Conservation (phyloP, 2,329 filamentous ascomycete species). For the Beauveria caledonica region DNA sequence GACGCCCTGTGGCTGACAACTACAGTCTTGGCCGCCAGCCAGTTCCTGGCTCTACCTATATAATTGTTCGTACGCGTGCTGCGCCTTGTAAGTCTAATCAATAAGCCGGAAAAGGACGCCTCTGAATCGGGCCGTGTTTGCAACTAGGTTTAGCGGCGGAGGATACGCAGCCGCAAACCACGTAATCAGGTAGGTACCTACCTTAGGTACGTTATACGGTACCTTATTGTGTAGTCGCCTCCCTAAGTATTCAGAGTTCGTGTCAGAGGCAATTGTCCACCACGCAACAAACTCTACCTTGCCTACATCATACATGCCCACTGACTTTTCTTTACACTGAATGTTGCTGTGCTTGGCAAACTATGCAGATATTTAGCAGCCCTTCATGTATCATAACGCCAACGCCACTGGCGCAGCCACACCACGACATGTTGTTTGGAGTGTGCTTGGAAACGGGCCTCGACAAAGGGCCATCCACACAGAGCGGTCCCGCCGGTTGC, state of each 20-base stretch:
- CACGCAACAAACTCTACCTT: neutral
- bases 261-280: neutral
- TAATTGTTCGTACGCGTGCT: too few relatives aligned
- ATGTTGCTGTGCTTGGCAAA: too few relatives aligned
- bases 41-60: neutral
- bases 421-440: neutral
- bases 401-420: neutral
- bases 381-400: neutral
- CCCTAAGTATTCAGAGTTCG: neutral
- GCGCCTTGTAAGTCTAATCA: too few relatives aligned
- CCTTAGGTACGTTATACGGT: too few relatives aligned
- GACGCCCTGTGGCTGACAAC: neutral
- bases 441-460: neutral
- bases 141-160: neutral
- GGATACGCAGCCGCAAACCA: neutral
- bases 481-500: neutral
- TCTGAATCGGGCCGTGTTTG: neutral
- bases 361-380: too few relatives aligned
- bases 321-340: too few relatives aligned
- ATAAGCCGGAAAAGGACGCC: too few relatives aligned
- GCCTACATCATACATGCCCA: neutral
- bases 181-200: too few relatives aligned
- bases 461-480: neutral
- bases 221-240: neutral
- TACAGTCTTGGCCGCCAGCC: neutral